Base-by-base conservation (phyloP, 1,284 basidiomycete species). In the Cronartium quercuum region DNA sequence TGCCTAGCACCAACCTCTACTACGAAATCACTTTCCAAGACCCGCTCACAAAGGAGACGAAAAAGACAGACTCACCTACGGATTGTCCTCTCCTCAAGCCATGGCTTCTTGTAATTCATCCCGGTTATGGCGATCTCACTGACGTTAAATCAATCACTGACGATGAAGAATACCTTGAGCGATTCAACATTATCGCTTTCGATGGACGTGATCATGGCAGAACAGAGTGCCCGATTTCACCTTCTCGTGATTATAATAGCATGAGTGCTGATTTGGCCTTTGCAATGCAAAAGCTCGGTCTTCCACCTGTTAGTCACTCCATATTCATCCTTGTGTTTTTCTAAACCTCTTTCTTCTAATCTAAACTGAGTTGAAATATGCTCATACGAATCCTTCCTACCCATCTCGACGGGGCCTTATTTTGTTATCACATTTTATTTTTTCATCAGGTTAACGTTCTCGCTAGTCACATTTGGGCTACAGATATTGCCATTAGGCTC, bases 21-120 rank as follows among this genome's bases (percentile, higher is more conserved):
- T 73, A 73, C 24, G 69, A 73, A 12, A 66, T 73, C 18, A 29
- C 29, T 29, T 29, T 29, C 29, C 29, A 29, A 29, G 29, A 29
- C 29, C 29, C 29, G 29, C 29, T 29, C 29, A 29, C 29, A 29
- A 29, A 29, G 29, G 29, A 29, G 29, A 29, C 29, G 29, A 29
- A 29, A 29, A 29, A 29, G 29, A 29, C 29, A 29, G 29, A 10
- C 6, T 57, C 40, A 37, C 58, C 44, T 34, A 61, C 21, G 6
- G 13, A 37, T 3, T 29, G 15, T 15, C 21, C 58, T 15, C 6
- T 13, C 5, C 7, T 24, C 2, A 51, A 51, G 6, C 47, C 47
- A 18, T 51, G 47, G 47, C 18, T 51, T 15, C 24, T 51, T 18
- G 18, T 51, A 3, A 51, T 51, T 51, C 47, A 51, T 10, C 47